These are phyloP conservation scores for Eragrostis nindensis DNA, from an alignment of 176 grass and related monocot genomes.

Conservation along the genomic window DNA sequence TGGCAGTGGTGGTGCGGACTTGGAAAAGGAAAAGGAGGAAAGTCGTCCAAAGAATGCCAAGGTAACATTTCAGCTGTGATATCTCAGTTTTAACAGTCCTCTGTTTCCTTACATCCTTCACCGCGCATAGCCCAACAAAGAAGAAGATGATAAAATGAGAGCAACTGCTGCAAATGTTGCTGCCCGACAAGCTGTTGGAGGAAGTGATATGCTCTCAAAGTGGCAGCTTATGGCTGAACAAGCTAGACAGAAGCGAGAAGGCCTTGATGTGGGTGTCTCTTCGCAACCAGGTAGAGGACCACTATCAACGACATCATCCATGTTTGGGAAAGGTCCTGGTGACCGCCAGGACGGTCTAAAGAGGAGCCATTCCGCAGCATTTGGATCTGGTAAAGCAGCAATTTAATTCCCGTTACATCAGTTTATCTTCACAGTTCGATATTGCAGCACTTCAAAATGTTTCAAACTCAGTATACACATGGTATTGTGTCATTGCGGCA, in stretches of 20 bases:
- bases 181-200: conserved; percentile 81
- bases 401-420: not conserved
- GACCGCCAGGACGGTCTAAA: conserved; percentile 74
- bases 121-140: conserved; percentile 76
- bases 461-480: not conserved
- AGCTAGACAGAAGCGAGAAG: conserved; percentile 84
- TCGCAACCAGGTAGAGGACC: conserved; percentile 37
- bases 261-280: conserved; percentile 34
- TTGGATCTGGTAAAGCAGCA: conserved; percentile 52
- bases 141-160: conserved; percentile 99
- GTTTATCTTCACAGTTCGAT: not conserved
- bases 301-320: conserved; percentile 28
- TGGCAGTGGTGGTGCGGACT: conserved; percentile 48
- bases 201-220: conserved; percentile 95
- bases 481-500: conserved; percentile 38
- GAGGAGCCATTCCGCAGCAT: conserved; percentile 50
- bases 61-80: conserved; percentile 51
- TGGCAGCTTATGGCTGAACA: conserved; percentile 99
- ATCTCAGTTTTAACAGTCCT: conserved; percentile 6
- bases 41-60: conserved; percentile 73
- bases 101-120: conserved; percentile 45
- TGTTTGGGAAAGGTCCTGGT: conserved; percentile 44
- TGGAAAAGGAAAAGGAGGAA: conserved; percentile 96
- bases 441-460: not conserved
- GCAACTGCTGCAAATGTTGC: conserved; percentile 94